Conservation (phyloP, 2,329 filamentous ascomycete species). For the Ceratocystis alfenasii region DNA sequence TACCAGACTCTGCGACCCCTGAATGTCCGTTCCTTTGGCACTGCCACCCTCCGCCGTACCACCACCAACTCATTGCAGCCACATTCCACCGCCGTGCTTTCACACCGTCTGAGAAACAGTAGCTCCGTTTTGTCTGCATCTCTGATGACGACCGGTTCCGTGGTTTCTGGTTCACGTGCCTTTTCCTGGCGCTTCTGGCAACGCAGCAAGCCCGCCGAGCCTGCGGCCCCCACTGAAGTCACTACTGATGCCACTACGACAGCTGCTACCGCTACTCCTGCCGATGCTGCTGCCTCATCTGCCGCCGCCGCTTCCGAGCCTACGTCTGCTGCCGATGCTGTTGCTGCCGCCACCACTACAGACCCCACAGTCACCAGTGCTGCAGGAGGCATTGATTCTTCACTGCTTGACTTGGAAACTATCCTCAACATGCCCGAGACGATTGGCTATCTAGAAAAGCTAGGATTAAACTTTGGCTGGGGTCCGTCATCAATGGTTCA, state of each 20-base stretch:
- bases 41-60: slow-evolving; percentile 14
- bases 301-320: slow-evolving; percentile 20
- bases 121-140: slow-evolving; percentile 8
- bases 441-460: slow-evolving; percentile 67
- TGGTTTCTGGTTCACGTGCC: slow-evolving; percentile 20
- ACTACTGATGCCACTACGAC: slow-evolving; percentile 23
- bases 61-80: slow-evolving; percentile 13
- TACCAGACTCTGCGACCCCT: slow-evolving; percentile 14
- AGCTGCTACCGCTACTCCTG: slow-evolving; percentile 21
- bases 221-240: slow-evolving; percentile 21
- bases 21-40: slow-evolving; percentile 14
- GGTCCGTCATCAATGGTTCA: slow-evolving; percentile 65
- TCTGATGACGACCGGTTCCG: slow-evolving; percentile 16
- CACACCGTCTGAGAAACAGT: slow-evolving; percentile 8
- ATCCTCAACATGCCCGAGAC: slow-evolving; percentile 53
- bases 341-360: slow-evolving; percentile 22
- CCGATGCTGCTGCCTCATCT: slow-evolving; percentile 20
- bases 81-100: slow-evolving; percentile 12
- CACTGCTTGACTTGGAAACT: slow-evolving; percentile 27
- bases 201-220: slow-evolving; percentile 13
- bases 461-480: slow-evolving; percentile 81
- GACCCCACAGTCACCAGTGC: slow-evolving; percentile 24
- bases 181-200: slow-evolving; percentile 23
- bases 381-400: slow-evolving; percentile 21
- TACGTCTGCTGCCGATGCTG: slow-evolving; percentile 19